Base-by-base conservation (phyloP, 164 flowering plant species). In the Aristolochia californica region DNA sequence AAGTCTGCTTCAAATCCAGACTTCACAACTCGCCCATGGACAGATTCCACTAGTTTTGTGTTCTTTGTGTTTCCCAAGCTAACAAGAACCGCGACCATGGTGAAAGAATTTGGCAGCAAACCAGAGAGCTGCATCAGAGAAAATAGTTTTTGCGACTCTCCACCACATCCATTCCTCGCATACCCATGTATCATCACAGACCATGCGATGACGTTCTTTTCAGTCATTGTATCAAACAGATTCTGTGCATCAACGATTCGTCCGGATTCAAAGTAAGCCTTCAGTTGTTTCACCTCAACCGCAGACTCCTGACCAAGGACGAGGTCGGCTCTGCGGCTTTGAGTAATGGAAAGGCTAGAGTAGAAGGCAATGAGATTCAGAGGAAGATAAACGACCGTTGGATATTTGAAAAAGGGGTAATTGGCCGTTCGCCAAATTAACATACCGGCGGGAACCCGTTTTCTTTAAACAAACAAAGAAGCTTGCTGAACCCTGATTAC, bases 11-110 rank as follows among this genome's bases (percentile, higher is more conserved):
- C 76, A 7, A 72, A 40, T 30, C 80, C 76, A 48, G 21, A 18
- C 57, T 66, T 77, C 12, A 70, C 48, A 57, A 59, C 45, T 21
- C 62, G 25, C 40, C 78, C 78, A 57, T 67, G 81, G 57, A 74
- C 58, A 51, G 59, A 45, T 18, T 22, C 20, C 18, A 45, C 72
- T 13, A 70, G 70, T 20, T 28, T 58, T 45, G 43, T 30, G 56
- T 65, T 43, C 23, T 17, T 28, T 40, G 66, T 57, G 55, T 69
- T 67, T 2, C 16, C 63, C 11, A 43, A 38, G 24, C 62, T 45
- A 51, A 70, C 76, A 30, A 74, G 67, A 57, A 70, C 53, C 11
- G 68, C 75, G 11, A 74, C 78, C 59, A 77, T 25, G 43, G 78
- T 74, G 62, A 68, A 74, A 14, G 74, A 70, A 70, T 70, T 77